Evolutionary conservation across 805 yeast genomes (phyloP), one percentile per base, ranked within the genome.

Genomic region (Zygosaccharomyces pseudorouxii): DNA sequence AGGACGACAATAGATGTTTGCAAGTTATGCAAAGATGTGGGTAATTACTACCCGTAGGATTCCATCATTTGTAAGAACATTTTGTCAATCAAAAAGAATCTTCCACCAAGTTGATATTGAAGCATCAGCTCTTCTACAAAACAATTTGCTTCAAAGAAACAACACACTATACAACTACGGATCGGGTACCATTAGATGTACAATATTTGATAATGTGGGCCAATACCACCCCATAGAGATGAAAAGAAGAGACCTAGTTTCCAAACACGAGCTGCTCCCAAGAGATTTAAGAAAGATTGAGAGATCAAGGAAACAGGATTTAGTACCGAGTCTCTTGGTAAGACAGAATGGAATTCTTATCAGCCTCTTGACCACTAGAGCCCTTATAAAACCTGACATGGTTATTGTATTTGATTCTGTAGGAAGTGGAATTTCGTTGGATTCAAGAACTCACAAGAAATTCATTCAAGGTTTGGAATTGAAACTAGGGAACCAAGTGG

Each of bases 201-300:
- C 98, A 1, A 79, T 87, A 0, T 82, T 93, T 54, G 89, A 90
- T 59, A 76, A 80, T 37, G 81, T 87, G 20, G 73, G 76, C 1
- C 81, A 85, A 0, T 82, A 85, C 2, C 27, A 29, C 11, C 82
- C 92, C 1, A 76, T 81, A 39, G 86, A 82, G 58, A 81, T 84
- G 64, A 87, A 88, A 52, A 79, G 88, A 60, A 76, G 85, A 45
- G 82, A 81, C 46, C 77, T 92, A 51, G 73, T 92, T 8, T 73
- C 81, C 28, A 80, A 82, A 54, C 87, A 90, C 63, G 88, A 87
- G 10, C 67, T 92, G 22, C 79, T 86, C 49, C 97, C 98, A 0
- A 74, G 99, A 64, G 99, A 92, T 65, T 71, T 92, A 55, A 73
- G 99, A 18, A 92, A 90, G 62, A 83, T 92, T 46, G 98, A 92